phyloP scores from a whole-genome alignment of 192 early-diverging fungal species.

The Tieghemiomyces parasiticus region DNA sequence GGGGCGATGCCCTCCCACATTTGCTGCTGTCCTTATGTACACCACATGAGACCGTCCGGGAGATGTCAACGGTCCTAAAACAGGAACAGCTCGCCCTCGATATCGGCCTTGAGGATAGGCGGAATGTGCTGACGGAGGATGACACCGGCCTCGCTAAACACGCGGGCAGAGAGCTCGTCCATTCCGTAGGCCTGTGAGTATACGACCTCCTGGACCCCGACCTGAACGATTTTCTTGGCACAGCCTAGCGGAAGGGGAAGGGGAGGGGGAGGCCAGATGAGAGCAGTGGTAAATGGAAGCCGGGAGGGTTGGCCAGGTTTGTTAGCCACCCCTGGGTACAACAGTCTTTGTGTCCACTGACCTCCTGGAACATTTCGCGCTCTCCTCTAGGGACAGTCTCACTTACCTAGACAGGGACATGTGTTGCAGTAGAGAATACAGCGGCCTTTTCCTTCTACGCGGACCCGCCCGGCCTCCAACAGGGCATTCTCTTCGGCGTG shows the following conservation, averaged over 20 bases:
- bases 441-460: constrained; percentile 44
- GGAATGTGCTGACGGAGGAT: constrained; percentile 60
- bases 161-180: constrained; percentile 68
- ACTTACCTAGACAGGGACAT: constrained; percentile 53
- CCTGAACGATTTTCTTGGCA: constrained; percentile 93
- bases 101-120: constrained; percentile 35
- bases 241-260: constrained; percentile 54
- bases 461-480: constrained; percentile 87
- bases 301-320: too few species aligned
- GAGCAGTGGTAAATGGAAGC: constrained; percentile 2
- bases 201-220: constrained; percentile 82
- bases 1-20: too few species aligned
- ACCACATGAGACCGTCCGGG: too few species aligned
- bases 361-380: too few species aligned
- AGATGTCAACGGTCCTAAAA: neutral
- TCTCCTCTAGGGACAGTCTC: too few species aligned
- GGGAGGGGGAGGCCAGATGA: constrained; percentile 1
- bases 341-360: too few species aligned
- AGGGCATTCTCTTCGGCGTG: constrained; percentile 99
- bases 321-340: too few species aligned
- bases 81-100: constrained; percentile 19
- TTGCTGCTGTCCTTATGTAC: too few species aligned
- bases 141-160: constrained; percentile 76
- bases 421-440: constrained; percentile 91
- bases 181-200: constrained; percentile 87